Evolutionary conservation across 306 rosid species (phyloP), one percentile per base, ranked within the genome.

Genomic region (Amphicarpaea edgeworthii): DNA sequence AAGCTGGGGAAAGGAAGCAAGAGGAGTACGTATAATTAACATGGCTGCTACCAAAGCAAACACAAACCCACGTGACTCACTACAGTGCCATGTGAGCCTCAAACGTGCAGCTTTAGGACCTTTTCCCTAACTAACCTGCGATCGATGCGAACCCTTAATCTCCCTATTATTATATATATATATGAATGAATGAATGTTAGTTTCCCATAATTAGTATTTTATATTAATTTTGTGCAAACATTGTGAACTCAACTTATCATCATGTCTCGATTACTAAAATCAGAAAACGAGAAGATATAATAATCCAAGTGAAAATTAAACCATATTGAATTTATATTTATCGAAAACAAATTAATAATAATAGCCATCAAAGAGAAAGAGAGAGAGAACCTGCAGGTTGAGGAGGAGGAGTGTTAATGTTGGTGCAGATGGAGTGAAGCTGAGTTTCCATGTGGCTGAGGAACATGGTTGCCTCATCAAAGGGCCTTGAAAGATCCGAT

Each of bases 401-500:
- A 26, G 83, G 43, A 85, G 74, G 4, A 14, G 40, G n/a, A n/a
- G n/a, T n/a, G n/a, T n/a, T n/a, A n/a, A n/a, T 70, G 9, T 5
- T 8, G 62, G 45, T 67, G 73, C 85, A 47, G 68, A 93, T 82
- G 59, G 85, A 49, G 86, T 80, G 87, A 61, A 93, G 90, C 86
- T 93, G 86, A 10, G 75, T 76, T 84, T 90, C 88, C 86, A 93
- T 90, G 67, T 82, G 65, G 82, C 72, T 86, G 67, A 90, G 78
- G 79, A 93, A 93, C 10, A 80, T 62, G 15, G 86, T 83, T 47
- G 97, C 97, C 73, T 93, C 97, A 12, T 80, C 80, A 43, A 87
- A 84, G 2, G 92, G 88, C 86, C 68, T 87, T 1, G 78, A 54
- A 21, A 93, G 88, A 77, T 93, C 96, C 64, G 89, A 83, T 78